Evolutionary conservation across 2,329 filamentous ascomycete species (phyloP).

Genomic region (Amauroascus verrucosus): DNA sequence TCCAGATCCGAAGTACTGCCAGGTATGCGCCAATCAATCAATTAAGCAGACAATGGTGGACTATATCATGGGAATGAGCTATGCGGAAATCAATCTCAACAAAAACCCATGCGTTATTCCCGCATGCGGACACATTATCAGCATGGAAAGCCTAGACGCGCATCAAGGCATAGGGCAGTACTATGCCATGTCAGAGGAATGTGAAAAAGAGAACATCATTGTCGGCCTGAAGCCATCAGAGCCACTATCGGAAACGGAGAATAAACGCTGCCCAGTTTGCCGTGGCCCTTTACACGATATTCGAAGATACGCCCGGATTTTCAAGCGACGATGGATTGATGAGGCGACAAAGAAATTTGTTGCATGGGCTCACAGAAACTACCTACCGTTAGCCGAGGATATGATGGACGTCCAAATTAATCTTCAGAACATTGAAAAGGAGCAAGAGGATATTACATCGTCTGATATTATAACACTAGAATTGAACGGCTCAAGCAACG

Average conservation of each 20-base stretch:
- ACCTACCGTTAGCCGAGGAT: neutral
- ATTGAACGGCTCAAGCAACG: neutral
- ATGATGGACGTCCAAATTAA: neutral
- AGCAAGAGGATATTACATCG: neutral
- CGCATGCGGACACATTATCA: conserved; percentile 54
- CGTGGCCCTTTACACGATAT: neutral
- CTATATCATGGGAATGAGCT: conserved; percentile 45
- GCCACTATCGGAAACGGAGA: neutral
- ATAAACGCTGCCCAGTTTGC: conserved; percentile 3
- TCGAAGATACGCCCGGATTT: neutral
- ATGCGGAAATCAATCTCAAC: conserved; percentile 49
- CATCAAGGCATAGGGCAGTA: conserved; percentile 43
- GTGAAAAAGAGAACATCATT: conserved; percentile 20
- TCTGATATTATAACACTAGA: neutral
- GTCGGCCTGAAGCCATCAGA: conserved; percentile 10
- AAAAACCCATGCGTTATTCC: conserved; percentile 53
- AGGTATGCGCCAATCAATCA: conserved; percentile 40
- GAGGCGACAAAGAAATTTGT: conserved; percentile 6
- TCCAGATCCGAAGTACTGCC: conserved; percentile 45
- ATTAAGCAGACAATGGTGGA: conserved; percentile 46
- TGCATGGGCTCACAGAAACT: conserved; percentile 3
- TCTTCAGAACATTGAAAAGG: neutral
- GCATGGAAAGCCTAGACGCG: conserved; percentile 50
- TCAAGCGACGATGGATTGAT: conserved; percentile 6
- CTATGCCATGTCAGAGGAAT: conserved; percentile 24